Percentiles rank a stretch among this genome's conserved stretches.
Conservation (phyloP, 192 early-diverging fungal genomes). For the Blastocladiella britannica region DNA sequence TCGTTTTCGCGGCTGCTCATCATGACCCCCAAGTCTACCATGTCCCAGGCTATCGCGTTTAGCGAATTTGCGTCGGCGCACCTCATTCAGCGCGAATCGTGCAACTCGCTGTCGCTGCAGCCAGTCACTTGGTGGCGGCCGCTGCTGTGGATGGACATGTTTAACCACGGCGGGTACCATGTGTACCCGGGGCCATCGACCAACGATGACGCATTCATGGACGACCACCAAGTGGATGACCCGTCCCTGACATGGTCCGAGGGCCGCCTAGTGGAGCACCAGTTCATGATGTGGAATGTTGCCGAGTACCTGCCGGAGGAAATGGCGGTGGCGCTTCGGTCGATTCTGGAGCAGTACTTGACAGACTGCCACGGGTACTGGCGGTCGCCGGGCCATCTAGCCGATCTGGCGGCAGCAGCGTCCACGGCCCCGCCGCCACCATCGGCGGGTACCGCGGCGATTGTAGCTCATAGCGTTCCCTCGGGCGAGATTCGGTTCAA, state of each 20-base stretch:
- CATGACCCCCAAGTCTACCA: slow-evolving; percentile 50
- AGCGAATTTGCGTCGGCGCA: slow-evolving; percentile 47
- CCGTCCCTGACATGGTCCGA: slow-evolving; percentile 8
- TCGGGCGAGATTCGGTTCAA: not conserved
- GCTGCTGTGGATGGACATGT: slow-evolving; percentile 77
- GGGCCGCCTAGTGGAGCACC: slow-evolving; percentile 11
- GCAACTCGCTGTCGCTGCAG: slow-evolving; percentile 48
- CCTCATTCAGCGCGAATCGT: slow-evolving; percentile 47
- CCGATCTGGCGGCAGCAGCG: too few relatives aligned
- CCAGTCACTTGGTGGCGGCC: slow-evolving; percentile 55
- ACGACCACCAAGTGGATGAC: not conserved
- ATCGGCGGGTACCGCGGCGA: too few relatives aligned
- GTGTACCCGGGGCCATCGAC: not conserved
- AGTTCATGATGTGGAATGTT: slow-evolving; percentile 90
- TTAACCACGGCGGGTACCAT: slow-evolving; percentile 56
- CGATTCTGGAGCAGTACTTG: not conserved
- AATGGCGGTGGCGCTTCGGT: not conserved
- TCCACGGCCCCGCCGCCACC: too few relatives aligned
- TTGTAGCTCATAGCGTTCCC: too few relatives aligned
- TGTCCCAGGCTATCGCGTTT: slow-evolving; percentile 52
- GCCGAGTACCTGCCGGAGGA: slow-evolving; percentile 54
- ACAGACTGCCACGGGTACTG: not conserved
- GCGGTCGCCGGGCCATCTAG: too few relatives aligned
- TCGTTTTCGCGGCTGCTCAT: slow-evolving; percentile 63
- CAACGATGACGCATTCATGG: not conserved